Base-by-base conservation (phyloP, 371 early-diverging fungal species). In the Mortierella sp. region DNA sequence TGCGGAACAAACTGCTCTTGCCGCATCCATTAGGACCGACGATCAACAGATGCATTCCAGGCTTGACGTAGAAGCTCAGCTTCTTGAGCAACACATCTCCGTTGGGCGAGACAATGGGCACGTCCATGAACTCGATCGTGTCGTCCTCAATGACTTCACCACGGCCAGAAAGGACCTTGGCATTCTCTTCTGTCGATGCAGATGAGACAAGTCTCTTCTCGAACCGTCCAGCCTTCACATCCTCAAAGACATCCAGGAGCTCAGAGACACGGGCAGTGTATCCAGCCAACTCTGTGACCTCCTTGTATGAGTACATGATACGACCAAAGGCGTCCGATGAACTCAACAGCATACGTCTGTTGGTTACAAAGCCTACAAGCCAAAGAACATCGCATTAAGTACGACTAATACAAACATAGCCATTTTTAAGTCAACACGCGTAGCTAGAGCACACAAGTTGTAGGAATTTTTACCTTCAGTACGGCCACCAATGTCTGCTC, bases 21-120 rank as follows among this genome's bases (percentile, higher is more conserved):
- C 94, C 94, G 68, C 95, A 96, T 6, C 98, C 98, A 79, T 97
- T 97, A 46, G 98, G 97, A 2, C 98, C 99, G n/a, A 95, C 92
- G 61, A 99, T 94, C 61, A 99, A 82, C 46, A 94, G 85, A 82
- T 89, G 94, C 87, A 91, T 97, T 64, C 95, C 96, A 55, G 90
- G 95, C 81, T 85, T 88, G 57, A 97, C 94, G 64, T 90, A 87
- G 87, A 97, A 98, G 60, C 81, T 90, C 51, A 98, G 83, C 60
- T 87, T 83, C 52, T 86, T 85, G n/a, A 98, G 90, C 46, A 99
- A 87, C 6, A 97, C 90, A 84, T 99, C 98, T 30, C 98, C 99
- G 80, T 94, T 97, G 31, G 98, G 99, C 17, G 97, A 94, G 12
- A 97, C 91, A 51, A 98, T 94, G 21, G 98, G 98, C 9, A 97